A percentile compares a stretch with the other conserved stretches of the same genome.
Evolutionary conservation across 208 protist species (phyloP).

Genomic region (Crithidia fasciculata): DNA sequence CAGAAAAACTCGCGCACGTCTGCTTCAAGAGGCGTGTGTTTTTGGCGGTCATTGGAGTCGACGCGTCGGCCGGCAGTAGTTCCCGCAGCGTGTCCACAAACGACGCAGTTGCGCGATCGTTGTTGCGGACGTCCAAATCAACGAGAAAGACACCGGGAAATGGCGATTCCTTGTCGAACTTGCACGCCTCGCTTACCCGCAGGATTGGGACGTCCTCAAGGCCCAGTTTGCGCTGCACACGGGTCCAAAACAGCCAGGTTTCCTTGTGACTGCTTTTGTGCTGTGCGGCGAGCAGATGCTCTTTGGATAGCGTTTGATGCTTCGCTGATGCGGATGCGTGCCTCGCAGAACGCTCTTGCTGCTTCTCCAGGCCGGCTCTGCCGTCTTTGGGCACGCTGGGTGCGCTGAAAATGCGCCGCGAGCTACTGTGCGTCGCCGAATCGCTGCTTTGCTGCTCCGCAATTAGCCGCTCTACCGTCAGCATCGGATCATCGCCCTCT

Average conservation of each 20-base stretch:
- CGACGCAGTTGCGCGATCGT: constrained; percentile 17
- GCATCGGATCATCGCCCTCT: background rate
- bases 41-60: background rate
- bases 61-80: background rate
- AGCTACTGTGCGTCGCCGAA: too few species aligned
- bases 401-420: too few species aligned
- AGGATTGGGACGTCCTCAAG: constrained; percentile 3
- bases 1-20: constrained; percentile 21
- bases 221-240: background rate
- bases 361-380: too few species aligned
- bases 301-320: background rate
- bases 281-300: background rate
- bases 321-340: too few species aligned
- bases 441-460: background rate
- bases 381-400: too few species aligned
- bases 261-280: constrained; percentile 6
- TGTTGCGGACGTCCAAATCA: constrained; percentile 39
- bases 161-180: constrained; percentile 31
- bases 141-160: constrained; percentile 45
- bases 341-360: too few species aligned
- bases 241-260: constrained; percentile 9
- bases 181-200: constrained; percentile 5
- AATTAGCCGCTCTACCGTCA: background rate
- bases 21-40: constrained; percentile 12
- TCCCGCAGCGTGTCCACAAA: constrained; percentile 15